phyloP scores from a whole-genome alignment of 257 asterid genomes.

The Coffea eugenioides region DNA sequence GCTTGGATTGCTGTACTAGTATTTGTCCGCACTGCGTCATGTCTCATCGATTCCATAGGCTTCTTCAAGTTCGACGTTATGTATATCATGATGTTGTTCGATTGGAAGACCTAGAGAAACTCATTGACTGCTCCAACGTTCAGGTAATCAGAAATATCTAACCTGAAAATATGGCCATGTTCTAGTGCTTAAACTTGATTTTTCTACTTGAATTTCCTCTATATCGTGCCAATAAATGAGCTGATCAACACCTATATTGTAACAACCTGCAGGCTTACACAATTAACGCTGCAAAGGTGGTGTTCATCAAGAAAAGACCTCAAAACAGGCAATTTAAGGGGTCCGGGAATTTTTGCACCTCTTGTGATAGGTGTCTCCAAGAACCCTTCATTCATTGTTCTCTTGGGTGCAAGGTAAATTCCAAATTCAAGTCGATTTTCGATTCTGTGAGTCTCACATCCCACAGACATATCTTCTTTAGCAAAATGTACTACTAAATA shows the following conservation, averaged over 20 bases:
- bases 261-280: constrained; percentile 61
- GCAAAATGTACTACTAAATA: not conserved
- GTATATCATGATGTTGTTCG: constrained; percentile 93
- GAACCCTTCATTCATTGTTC: constrained; percentile 93
- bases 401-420: constrained; percentile 85
- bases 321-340: constrained; percentile 96
- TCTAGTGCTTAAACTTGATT: not conserved
- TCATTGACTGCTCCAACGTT: constrained; percentile 83
- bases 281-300: constrained; percentile 80
- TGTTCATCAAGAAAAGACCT: constrained; percentile 89
- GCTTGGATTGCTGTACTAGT: constrained; percentile 91
- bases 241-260: not conserved
- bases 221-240: not conserved
- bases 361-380: constrained; percentile 89
- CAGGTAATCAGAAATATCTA: constrained; percentile 41
- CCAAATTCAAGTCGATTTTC: not conserved
- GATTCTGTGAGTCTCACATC: not conserved
- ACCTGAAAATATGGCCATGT: not conserved
- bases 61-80: constrained; percentile 90
- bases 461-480: not conserved
- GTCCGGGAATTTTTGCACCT: constrained; percentile 85
- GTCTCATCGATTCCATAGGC: constrained; percentile 76
- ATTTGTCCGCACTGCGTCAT: constrained; percentile 92
- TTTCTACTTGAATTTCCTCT: not conserved
- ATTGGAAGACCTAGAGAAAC: constrained; percentile 84